Evolutionary conservation across 306 rosid species (phyloP), one percentile per base, ranked within the genome.

Genomic region (Quercus wislizeni): DNA sequence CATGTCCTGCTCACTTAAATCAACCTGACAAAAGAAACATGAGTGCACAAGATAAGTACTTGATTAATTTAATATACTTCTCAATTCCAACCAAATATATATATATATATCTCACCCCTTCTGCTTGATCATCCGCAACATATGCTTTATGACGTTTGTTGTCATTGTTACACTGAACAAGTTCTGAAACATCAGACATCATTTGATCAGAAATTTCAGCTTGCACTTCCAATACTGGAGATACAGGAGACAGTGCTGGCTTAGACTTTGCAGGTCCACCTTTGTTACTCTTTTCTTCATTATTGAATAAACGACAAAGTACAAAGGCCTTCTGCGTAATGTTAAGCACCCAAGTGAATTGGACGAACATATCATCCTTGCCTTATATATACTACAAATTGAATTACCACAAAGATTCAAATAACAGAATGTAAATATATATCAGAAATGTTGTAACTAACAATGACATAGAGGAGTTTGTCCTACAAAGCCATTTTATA

Each of bases 231-330:
- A 41, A 41, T 41, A 41, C 8, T 17, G 70, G 43, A 31, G 41
- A 64, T 64, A 30, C 13, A 3, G 20, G 18, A 31, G 21, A 10
- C 54, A 49, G 54, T 49, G 54, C 5, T 49, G 54, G 54, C 54
- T 12, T 49, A 49, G 54, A 49, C 54, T 49, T 49, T 0, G 17
- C 11, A 2, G 12, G 46, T 41, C 3, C 46, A 41, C 46, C 46
- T 41, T 38, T 41, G 46, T 41, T 41, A 41, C 46, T 41, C 46
- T 41, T 38, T 41, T 49, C 83, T 49, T 49, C 54, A 10, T 13
- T 11, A 10, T 49, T 94, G 81, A 94, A 94, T 49, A 94, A 87
- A 3, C 98, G 97, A 75, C 96, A 92, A 51, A 94, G 90, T 55
- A 94, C 98, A 85, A 87, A 94, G 4, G 97, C 54, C 81, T 75